Evolutionary conservation across 805 yeast species (phyloP), one percentile per base, ranked within the genome.

Genomic region (Wilhelminamyces savonicus): DNA sequence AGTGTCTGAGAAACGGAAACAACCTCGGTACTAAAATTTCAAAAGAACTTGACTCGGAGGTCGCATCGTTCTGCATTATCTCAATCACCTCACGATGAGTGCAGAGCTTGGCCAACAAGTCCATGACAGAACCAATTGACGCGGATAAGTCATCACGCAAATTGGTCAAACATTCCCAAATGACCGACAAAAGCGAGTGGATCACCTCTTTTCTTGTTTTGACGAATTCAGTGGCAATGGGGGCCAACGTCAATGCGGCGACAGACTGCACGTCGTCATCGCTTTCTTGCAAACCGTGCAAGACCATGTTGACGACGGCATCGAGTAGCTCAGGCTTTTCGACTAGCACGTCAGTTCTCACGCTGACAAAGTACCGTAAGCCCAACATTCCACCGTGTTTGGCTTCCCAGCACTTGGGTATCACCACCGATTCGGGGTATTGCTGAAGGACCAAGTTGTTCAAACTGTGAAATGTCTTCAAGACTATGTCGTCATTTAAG

Each of bases 311-410:
- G 3, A 88, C 78, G 1, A 88, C 87, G 30, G 73, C 71, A 36
- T 81, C 81, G 21, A 92, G 62, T 19, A 78, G 52, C 11, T 75
- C 66, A 2, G 76, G 69, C 30, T 74, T 71, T 9, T 67, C 54
- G 19, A 80, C 63, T 14, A 90, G 61, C n/a, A 87, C 69, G 39
- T 83, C 92, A 0, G 86, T 77, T 44, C 95, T 70, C 3, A 90
- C 86, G 36, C 95, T 81, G 8, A 90, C 98, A 43, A 92, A 79
- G 55, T 92, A 92, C 30, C 95, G 68, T 30, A 92, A 64, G 0
- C 97, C 98, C 9, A 92, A 71, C 79, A 92, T 78, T 28, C 97
- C 99, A 43, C 97, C 98, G 63, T 92, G 98, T 35, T 92, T 83
- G 3, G 96, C 97, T 52, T 94, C 97, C 98, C 98, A 92, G 32